These are phyloP conservation scores for Brassica hybrid DNA, from an alignment of 441 rosid genomes.

Conservation along the genomic window DNA sequence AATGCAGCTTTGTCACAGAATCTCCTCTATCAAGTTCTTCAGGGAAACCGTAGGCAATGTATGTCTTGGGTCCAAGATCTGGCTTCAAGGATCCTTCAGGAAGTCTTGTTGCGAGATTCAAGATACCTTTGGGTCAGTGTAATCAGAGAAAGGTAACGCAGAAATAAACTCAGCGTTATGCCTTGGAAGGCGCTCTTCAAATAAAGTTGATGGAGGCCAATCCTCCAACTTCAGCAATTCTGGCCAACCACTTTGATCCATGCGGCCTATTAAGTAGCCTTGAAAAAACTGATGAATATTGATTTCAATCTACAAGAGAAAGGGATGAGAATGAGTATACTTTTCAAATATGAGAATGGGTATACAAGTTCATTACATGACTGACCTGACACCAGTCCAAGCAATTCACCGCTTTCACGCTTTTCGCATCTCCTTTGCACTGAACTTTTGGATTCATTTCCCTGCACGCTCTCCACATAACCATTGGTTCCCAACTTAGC, in stretches of 20 bases:
- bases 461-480: conserved; percentile 89
- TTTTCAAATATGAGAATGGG: background rate
- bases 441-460: conserved; percentile 38
- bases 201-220: conserved; percentile 92
- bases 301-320: conserved; percentile 62
- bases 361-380: background rate
- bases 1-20: conserved; percentile 92
- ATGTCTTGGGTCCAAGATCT: conserved; percentile 94
- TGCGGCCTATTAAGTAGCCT: conserved; percentile 78
- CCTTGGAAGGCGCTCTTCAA: conserved; percentile 83
- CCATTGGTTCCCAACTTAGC: conserved; percentile 98
- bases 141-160: conserved; percentile 85
- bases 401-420: conserved; percentile 81
- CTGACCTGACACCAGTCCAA: conserved; percentile 66
- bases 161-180: conserved; percentile 85
- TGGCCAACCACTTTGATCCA: conserved; percentile 66
- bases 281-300: conserved; percentile 67
- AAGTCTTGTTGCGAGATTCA: conserved; percentile 82
- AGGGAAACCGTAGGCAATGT: conserved; percentile 79
- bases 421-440: conserved; percentile 48
- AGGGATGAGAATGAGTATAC: conserved; percentile 12
- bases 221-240: conserved; percentile 92
- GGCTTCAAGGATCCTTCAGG: conserved; percentile 71
- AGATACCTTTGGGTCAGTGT: conserved; percentile 81
- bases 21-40: conserved; percentile 89